Evolutionary conservation across 257 asterid genomes (phyloP).

Genomic region (Nicotiana otophora): DNA sequence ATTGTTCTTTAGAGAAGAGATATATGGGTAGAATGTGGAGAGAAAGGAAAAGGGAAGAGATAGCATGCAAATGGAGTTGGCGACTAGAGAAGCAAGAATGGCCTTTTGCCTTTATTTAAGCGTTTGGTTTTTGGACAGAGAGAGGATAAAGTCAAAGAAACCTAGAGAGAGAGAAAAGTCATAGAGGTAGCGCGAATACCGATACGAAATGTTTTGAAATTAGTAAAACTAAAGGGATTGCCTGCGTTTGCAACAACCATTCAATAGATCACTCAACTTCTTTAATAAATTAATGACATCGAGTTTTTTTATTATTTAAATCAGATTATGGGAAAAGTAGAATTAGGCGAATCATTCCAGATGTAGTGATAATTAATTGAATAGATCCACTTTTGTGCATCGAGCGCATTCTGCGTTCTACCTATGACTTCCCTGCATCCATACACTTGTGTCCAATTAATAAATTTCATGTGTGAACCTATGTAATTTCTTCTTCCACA

Average conservation of each 20-base stretch:
- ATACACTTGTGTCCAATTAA: not conserved
- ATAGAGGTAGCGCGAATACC: not conserved
- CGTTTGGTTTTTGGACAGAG: constrained; percentile 20
- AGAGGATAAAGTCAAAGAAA: constrained; percentile 19
- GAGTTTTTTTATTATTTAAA: not conserved
- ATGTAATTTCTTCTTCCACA: not conserved
- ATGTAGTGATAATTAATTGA: not conserved
- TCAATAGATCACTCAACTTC: not conserved
- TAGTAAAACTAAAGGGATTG: not conserved
- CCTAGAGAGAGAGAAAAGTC: constrained; percentile 13
- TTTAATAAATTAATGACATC: not conserved
- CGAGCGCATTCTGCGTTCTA: not conserved
- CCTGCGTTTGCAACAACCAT: not conserved
- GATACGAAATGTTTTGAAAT: not conserved
- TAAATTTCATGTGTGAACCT: not conserved
- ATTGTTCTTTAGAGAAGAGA: constrained; percentile 5
- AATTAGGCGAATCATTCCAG: not conserved
- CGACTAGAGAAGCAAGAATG: constrained; percentile 20
- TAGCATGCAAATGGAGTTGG: constrained; percentile 21
- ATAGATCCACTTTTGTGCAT: not conserved
- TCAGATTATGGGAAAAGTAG: not conserved
- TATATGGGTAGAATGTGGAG: not conserved
- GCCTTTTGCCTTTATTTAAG: constrained; percentile 38
- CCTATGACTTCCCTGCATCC: not conserved
- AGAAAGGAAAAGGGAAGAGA: not conserved